phyloP scores from a whole-genome alignment of 306 rosid genomes.

The Ormosia semicastrata region DNA sequence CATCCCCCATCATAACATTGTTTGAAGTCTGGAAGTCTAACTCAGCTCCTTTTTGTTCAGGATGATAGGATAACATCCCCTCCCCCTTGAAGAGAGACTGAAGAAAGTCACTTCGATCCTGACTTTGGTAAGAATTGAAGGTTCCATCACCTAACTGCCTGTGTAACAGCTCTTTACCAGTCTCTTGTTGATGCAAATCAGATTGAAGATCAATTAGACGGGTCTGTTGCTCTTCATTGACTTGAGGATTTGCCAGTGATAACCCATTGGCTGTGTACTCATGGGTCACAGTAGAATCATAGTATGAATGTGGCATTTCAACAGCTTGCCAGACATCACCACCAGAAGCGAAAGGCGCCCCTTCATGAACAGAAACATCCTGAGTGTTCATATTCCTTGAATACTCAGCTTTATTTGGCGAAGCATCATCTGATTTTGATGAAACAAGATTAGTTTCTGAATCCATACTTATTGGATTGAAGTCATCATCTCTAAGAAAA shows the following conservation, averaged over 20 bases:
- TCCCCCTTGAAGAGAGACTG: conserved; percentile 72
- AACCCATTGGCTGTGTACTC: conserved; percentile 49
- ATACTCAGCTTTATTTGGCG: conserved; percentile 43
- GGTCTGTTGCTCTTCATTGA: conserved; percentile 39
- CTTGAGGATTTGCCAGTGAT: conserved; percentile 52
- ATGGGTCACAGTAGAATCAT: conserved; percentile 58
- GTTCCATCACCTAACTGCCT: conserved; percentile 50
- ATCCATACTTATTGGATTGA: conserved; percentile 31
- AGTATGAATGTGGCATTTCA: conserved; percentile 64
- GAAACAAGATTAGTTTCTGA: conserved; percentile 33
- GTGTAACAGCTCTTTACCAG: conserved; percentile 46
- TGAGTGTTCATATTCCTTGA: conserved; percentile 38
- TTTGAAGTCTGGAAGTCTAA: conserved; percentile 56
- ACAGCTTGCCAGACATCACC: conserved; percentile 63
- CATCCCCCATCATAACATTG: conserved; percentile 49
- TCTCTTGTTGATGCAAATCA: conserved; percentile 50
- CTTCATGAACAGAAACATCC: conserved; percentile 44
- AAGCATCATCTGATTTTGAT: no score
- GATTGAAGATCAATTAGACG: conserved; percentile 58
- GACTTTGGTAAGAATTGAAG: conserved; percentile 65
- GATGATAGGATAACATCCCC: conserved; percentile 58
- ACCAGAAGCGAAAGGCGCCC: conserved; percentile 45
- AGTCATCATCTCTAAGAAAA: not conserved
- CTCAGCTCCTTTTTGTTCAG: conserved; percentile 57
- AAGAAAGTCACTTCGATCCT: conserved; percentile 65